phyloP scores from a whole-genome alignment of 2,329 filamentous ascomycete genomes.

The Fusarium oxysporum region DNA sequence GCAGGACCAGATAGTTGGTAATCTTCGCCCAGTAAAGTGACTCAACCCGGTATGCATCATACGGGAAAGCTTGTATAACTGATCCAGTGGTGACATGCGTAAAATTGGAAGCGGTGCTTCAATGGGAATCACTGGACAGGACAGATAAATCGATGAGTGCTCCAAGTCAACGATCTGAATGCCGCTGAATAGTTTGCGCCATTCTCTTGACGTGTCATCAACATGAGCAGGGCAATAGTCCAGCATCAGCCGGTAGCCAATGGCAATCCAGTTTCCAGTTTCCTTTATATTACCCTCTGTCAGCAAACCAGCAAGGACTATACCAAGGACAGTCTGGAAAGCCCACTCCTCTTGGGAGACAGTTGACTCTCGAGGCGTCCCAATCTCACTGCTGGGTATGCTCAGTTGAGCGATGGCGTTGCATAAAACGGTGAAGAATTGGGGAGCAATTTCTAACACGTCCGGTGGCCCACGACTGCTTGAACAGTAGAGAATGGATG shows the following conservation, averaged over 20 bases:
- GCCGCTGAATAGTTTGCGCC: conserved; percentile 13
- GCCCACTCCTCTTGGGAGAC: conserved; percentile 17
- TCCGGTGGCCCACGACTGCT: conserved; percentile 7
- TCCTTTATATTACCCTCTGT: conserved; percentile 8
- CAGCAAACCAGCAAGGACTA: background rate
- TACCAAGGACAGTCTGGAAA: conserved; percentile 14
- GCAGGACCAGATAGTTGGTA: conserved; percentile 14
- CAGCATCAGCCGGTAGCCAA: conserved; percentile 13
- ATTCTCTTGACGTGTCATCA: conserved; percentile 15
- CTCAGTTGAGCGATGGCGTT: conserved; percentile 15
- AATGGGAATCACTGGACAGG: conserved; percentile 10
- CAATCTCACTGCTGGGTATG: conserved; percentile 11
- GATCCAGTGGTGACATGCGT: conserved; percentile 7
- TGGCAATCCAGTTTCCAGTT: conserved; percentile 18
- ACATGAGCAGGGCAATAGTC: conserved; percentile 19
- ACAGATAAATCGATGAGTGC: conserved; percentile 12
- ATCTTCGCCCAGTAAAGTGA: background rate
- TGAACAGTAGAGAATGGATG: conserved; percentile 10
- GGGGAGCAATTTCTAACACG: background rate
- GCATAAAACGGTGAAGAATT: conserved; percentile 8
- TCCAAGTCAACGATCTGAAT: conserved; percentile 20
- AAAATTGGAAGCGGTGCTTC: conserved; percentile 2
- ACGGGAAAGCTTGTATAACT: conserved; percentile 4
- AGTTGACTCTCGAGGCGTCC: background rate
- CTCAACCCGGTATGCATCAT: conserved; percentile 19